phyloP scores from a whole-genome alignment of 768 basidiomycete genomes.

The Amanita fuliginea region DNA sequence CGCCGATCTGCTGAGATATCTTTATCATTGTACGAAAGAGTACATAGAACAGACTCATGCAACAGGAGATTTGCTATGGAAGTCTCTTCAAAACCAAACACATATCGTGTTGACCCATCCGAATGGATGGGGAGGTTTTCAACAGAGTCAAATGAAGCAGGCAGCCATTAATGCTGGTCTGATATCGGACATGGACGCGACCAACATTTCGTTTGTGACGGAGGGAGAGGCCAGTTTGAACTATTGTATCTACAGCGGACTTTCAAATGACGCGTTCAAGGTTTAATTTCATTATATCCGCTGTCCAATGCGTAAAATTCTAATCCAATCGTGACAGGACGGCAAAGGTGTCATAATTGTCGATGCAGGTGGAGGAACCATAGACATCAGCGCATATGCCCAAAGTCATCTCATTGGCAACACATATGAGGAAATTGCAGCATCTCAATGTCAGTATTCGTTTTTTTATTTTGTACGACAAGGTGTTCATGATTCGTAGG shows the following conservation, averaged over 20 bases:
- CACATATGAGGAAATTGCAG: slow-evolving; percentile 28
- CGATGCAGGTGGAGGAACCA: slow-evolving; percentile 36
- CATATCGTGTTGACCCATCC: slow-evolving; percentile 37
- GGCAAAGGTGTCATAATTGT: slow-evolving; percentile 28
- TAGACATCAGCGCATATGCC: slow-evolving; percentile 36
- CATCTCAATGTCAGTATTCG: slow-evolving; percentile 18
- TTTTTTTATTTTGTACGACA: too few species aligned
- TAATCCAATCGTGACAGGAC: slow-evolving; percentile 5
- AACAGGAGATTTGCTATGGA: slow-evolving; percentile 26
- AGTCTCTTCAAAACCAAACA: slow-evolving; percentile 21
- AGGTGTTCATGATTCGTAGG: slow-evolving; percentile 14
- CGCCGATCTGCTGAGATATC: slow-evolving; percentile 29
- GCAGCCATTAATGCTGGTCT: slow-evolving; percentile 33
- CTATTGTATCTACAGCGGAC: slow-evolving; percentile 31
- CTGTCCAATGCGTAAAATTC: neutral
- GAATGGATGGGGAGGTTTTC: slow-evolving; percentile 38
- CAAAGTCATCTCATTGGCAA: slow-evolving; percentile 12
- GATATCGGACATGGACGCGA: slow-evolving; percentile 20
- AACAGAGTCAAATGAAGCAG: slow-evolving; percentile 32
- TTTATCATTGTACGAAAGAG: slow-evolving; percentile 22
- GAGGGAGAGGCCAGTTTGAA: slow-evolving; percentile 49
- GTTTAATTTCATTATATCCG: slow-evolving; percentile 9
- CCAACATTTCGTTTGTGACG: slow-evolving; percentile 37
- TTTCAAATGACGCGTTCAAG: slow-evolving; percentile 21
- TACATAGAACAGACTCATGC: slow-evolving; percentile 30